Conservation (phyloP, 495 filamentous ascomycete species). For the Podospora tetraspora region DNA sequence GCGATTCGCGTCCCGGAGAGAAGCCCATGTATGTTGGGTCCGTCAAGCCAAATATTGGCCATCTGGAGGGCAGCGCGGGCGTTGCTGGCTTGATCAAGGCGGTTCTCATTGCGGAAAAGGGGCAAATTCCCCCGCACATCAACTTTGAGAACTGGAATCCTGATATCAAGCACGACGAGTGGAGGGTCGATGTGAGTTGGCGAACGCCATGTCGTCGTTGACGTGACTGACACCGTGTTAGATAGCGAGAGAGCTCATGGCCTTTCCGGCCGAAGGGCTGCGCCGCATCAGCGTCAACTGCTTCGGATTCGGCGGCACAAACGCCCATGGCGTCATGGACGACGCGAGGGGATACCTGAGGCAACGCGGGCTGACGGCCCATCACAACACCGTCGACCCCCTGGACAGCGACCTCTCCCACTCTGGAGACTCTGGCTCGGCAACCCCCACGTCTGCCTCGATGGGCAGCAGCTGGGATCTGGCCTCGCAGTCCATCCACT, state of each 20-base stretch:
- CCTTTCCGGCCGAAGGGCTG: background rate
- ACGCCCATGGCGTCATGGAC: slow-evolving; percentile 15
- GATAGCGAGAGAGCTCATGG: slow-evolving; percentile 5
- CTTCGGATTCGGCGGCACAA: slow-evolving; percentile 17
- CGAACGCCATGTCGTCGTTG: background rate
- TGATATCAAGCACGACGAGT: slow-evolving; percentile 23
- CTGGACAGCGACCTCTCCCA: background rate
- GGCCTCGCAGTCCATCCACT: slow-evolving; percentile 1
- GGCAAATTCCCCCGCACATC: slow-evolving; percentile 40
- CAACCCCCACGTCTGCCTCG: slow-evolving; percentile 2
- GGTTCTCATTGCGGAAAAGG: slow-evolving; percentile 44
- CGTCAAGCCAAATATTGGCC: slow-evolving; percentile 52
- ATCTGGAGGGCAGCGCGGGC: slow-evolving; percentile 48
- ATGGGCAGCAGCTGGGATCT: slow-evolving; percentile 9
- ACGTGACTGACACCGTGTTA: background rate
- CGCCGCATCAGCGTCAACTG: slow-evolving; percentile 13
- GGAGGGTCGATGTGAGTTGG: slow-evolving; percentile 18
- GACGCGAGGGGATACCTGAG: slow-evolving; percentile 7
- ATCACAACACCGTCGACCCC: slow-evolving; percentile 3
- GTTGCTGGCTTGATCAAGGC: slow-evolving; percentile 51
- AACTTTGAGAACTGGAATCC: slow-evolving; percentile 48
- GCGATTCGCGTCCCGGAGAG: slow-evolving; percentile 19
- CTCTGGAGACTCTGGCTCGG: background rate
- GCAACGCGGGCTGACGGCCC: background rate
- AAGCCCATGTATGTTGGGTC: slow-evolving; percentile 47